Evolutionary conservation across 2,329 filamentous ascomycete genomes (phyloP).

Genomic region (Coniella lustricola): DNA sequence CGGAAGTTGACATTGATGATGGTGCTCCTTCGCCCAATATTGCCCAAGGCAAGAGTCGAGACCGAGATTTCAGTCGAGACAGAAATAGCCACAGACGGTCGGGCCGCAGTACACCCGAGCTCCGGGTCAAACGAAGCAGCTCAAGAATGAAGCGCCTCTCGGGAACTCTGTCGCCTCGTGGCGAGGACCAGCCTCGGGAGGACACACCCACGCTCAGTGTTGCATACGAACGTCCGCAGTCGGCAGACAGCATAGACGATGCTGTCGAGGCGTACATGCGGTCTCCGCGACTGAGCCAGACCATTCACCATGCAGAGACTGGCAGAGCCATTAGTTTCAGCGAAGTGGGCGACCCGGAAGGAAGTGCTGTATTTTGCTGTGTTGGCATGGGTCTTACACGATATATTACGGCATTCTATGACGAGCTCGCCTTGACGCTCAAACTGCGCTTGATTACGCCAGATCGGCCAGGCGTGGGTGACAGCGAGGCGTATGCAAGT

Average conservation of each 20-base stretch:
- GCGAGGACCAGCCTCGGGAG: constrained; percentile 26
- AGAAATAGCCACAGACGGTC: constrained; percentile 38
- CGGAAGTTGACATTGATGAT: constrained; percentile 43
- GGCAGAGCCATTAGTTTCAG: constrained; percentile 90
- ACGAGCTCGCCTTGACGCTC: constrained; percentile 83
- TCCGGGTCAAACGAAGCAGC: constrained; percentile 44
- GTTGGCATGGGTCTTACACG: constrained; percentile 96
- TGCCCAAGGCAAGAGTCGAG: constrained; percentile 51
- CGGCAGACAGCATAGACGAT: constrained; percentile 80
- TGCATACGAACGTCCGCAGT: constrained; percentile 66
- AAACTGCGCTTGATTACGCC: constrained; percentile 88
- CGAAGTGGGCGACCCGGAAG: constrained; percentile 87
- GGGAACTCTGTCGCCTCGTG: constrained; percentile 35
- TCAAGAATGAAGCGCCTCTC: constrained; percentile 55
- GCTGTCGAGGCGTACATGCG: constrained; percentile 80
- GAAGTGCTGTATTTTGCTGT: constrained; percentile 90
- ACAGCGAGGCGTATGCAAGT: constrained; percentile 78
- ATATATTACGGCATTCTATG: constrained; percentile 95
- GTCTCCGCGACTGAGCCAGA: constrained; percentile 79
- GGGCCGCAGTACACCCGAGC: constrained; percentile 42
- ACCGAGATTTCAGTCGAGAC: constrained; percentile 40
- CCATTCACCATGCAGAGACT: constrained; percentile 76
- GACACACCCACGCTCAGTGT: constrained; percentile 25
- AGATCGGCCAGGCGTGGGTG: constrained; percentile 88
- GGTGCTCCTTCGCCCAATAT: constrained; percentile 65